phyloP scores from a whole-genome alignment of 495 filamentous ascomycete species.

The Ramalina intermedia region DNA sequence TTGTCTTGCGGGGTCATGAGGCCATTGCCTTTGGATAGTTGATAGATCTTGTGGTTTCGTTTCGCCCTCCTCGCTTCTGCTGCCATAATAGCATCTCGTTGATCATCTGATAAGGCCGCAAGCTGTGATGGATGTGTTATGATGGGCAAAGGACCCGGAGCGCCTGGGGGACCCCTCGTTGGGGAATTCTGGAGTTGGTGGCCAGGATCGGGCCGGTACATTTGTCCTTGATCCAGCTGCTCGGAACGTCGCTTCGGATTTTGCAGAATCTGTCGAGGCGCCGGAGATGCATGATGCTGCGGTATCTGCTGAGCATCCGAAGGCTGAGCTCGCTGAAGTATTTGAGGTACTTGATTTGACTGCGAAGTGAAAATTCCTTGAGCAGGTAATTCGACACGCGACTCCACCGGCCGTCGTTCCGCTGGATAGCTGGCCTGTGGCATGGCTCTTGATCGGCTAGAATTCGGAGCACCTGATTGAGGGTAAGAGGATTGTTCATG shows the following conservation, averaged over 20 bases:
- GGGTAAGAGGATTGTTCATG: constrained; percentile 20
- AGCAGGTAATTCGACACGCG: constrained; percentile 3
- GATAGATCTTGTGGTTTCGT: constrained; percentile 94
- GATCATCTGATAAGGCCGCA: constrained; percentile 59
- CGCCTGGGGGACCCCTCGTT: constrained; percentile 15
- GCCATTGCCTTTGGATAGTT: constrained; percentile 86
- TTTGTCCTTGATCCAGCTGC: constrained; percentile 19
- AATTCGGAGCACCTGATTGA: too few relatives aligned
- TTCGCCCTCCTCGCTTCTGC: constrained; percentile 94
- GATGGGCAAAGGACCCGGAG: constrained; percentile 25
- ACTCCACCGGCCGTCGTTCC: constrained; percentile 1
- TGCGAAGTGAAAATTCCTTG: constrained; percentile 12
- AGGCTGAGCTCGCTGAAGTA: constrained; percentile 28
- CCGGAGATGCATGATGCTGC: constrained; percentile 21
- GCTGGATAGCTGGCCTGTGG: too few relatives aligned
- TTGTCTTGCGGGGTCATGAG: constrained; percentile 99
- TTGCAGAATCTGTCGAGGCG: constrained; percentile 33
- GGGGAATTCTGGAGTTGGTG: constrained; percentile 14
- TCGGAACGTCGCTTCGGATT: constrained; percentile 30
- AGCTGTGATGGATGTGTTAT: constrained; percentile 63
- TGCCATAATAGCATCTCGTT: constrained; percentile 61
- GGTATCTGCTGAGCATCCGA: constrained; percentile 11
- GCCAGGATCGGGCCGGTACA: constrained; percentile 10
- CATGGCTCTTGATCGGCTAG: background rate
- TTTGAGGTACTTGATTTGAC: constrained; percentile 22